Evolutionary conservation across 805 yeast genomes (phyloP).

Genomic region (Suhomyces kilbournensis): DNA sequence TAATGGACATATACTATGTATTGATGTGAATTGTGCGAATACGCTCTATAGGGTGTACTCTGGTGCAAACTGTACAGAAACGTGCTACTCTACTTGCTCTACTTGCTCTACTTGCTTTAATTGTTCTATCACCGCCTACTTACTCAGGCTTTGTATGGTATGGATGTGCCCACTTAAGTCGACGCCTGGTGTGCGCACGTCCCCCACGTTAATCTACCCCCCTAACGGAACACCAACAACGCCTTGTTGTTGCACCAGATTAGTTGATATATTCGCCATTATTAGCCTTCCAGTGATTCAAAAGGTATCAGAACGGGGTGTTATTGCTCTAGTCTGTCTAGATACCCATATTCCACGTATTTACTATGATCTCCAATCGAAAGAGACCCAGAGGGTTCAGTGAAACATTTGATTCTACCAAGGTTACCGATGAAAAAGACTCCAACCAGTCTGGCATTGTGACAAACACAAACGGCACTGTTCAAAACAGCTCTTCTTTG

Average conservation of each 20-base stretch:
- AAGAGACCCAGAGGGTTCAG: conserved; percentile 46
- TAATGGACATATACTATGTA: too few relatives aligned
- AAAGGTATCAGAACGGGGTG: background rate
- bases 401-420: conserved; percentile 29
- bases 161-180: background rate
- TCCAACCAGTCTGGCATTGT: conserved; percentile 3
- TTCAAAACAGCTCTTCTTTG: background rate
- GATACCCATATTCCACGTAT: background rate
- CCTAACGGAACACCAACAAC: conserved; percentile 1
- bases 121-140: background rate
- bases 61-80: too few relatives aligned
- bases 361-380: conserved; percentile 33
- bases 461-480: background rate
- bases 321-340: conserved; percentile 1
- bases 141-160: background rate
- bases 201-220: conserved; percentile 1
- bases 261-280: background rate
- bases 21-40: too few relatives aligned
- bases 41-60: too few relatives aligned
- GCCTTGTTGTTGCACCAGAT: background rate
- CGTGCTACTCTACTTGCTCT: background rate
- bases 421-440: conserved; percentile 7
- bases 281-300: background rate
- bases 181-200: conserved; percentile 1
- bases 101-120: too few relatives aligned